Evolutionary conservation across 345 rosid genomes (phyloP), one percentile per base, ranked within the genome.

Genomic region (Ceriops zippeliana): DNA sequence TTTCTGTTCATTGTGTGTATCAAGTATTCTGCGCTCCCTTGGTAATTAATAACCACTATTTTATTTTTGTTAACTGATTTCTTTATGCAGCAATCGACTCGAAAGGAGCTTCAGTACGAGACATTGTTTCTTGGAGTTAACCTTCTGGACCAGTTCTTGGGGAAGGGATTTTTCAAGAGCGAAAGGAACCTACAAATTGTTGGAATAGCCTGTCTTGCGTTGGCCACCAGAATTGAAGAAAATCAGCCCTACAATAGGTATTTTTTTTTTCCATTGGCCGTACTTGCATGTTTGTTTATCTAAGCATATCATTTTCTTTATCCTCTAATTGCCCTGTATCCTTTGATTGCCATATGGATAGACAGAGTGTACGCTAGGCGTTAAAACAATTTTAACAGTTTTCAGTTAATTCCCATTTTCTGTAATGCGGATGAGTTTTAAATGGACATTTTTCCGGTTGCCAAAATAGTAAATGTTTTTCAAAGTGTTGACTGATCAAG

Each of bases 181-280:
- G 78, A 74, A 75, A 88, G 84, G 76, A 79, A 73, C 76, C 82
- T 91, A 52, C 82, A 84, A 68, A 89, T 86, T 73, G 89, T 81
- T 16, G 97, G 96, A 70, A 83, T 91, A 75, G 91, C 96, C 15
- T 88, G 95, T 73, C 95, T 91, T 71, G 73, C 88, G 34, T 76
- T 91, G 73, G 96, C 97, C 76, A 88, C 81, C 66, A 88, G 96
- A 75, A 82, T 93, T 54, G 97, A 93, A 80, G 98, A 93, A 83
- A 93, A 91, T 54, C 97, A 91, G 80, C 96, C 90, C 61, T 87
- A 85, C 77, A 91, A 89, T 69, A 74, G 89, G 96, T 86, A 62
- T 53, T 56, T 71, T 37, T 32, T 53, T 53, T 54, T 26, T 10
- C 17, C n/a, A 31, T 22, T 56, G 17, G 15, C 7, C 0, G 1